Percentiles rank a stretch among this genome's conserved stretches.
Conservation (phyloP, 306 rosid genomes). For the Prunus kanzakura region DNA sequence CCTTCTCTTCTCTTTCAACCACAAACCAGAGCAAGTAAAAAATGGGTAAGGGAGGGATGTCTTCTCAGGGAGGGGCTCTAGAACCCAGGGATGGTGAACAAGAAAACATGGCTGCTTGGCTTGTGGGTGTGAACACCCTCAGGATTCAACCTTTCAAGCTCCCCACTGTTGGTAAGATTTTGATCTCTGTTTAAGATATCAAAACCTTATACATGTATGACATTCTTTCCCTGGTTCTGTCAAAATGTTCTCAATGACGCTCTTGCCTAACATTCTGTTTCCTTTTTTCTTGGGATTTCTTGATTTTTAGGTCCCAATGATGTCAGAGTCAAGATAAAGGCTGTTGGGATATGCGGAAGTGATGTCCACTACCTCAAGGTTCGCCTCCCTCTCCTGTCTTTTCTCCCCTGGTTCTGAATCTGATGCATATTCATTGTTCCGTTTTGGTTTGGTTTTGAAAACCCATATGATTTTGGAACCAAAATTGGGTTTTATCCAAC, state of each 20-base stretch:
- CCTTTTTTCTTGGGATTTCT: conserved; percentile 5
- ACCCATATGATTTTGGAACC: background rate
- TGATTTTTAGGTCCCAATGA: conserved; percentile 57
- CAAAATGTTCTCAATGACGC: background rate
- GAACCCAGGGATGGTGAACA: conserved; percentile 27
- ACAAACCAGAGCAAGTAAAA: background rate
- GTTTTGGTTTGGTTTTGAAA: background rate
- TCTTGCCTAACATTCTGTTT: background rate
- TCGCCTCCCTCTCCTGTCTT: background rate
- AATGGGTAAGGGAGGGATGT: conserved; percentile 79
- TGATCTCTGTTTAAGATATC: background rate
- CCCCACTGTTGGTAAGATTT: conserved; percentile 56
- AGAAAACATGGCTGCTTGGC: conserved; percentile 94
- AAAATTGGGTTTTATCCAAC: background rate
- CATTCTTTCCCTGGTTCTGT: background rate
- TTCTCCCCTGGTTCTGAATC: background rate
- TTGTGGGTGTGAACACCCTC: conserved; percentile 59
- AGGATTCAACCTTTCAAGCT: conserved; percentile 82
- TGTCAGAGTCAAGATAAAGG: conserved; percentile 70
- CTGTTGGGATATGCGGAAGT: conserved; percentile 94
- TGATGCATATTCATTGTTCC: background rate
- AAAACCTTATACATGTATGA: background rate
- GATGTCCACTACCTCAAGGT: conserved; percentile 93
- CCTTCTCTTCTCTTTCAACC: too few species aligned
- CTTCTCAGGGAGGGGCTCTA: conserved; percentile 35